A percentile compares a stretch with the other conserved stretches of the same genome.
Conservation (phyloP, 169 alveolate species). For the Plasmodium gonderi region DNA sequence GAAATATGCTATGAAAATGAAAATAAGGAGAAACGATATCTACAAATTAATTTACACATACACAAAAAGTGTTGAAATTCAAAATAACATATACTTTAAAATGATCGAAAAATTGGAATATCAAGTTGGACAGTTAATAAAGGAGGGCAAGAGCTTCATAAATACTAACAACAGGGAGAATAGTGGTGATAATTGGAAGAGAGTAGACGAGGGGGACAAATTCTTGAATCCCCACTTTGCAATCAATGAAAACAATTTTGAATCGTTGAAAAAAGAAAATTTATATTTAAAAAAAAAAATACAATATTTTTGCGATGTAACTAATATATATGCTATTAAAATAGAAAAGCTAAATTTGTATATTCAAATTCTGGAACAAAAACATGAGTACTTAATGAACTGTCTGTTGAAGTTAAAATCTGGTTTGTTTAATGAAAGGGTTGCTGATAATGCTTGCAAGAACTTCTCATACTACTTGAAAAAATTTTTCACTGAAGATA, state of each 20-base stretch:
- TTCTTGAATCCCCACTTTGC: not conserved
- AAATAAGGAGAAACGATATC: conserved; percentile 35
- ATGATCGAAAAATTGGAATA: conserved; percentile 16
- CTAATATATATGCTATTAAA: conserved; percentile 13
- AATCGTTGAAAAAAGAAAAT: conserved; percentile 1
- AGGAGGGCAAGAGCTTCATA: not conserved
- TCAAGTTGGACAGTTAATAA: not conserved
- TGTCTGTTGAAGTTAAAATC: conserved; percentile 26
- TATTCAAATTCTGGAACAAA: conserved; percentile 3
- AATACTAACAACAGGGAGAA: not conserved
- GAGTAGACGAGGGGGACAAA: not conserved
- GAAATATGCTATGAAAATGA: conserved; percentile 17
- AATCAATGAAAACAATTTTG: conserved; percentile 14
- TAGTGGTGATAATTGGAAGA: not conserved
- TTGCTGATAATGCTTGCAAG: not conserved
- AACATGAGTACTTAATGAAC: conserved; percentile 36
- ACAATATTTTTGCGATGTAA: conserved; percentile 11
- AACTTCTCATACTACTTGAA: not conserved
- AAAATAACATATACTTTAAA: conserved; percentile 1
- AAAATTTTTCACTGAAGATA: conserved; percentile 25
- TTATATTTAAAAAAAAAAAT: conserved; percentile 13
- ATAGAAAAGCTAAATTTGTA: conserved; percentile 25
- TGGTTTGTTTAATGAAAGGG: not conserved
- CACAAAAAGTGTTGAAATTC: conserved; percentile 33
- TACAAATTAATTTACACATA: conserved; percentile 35